Evolutionary conservation across 2,329 filamentous ascomycete species (phyloP).

Genomic region (Septoria petroselini): DNA sequence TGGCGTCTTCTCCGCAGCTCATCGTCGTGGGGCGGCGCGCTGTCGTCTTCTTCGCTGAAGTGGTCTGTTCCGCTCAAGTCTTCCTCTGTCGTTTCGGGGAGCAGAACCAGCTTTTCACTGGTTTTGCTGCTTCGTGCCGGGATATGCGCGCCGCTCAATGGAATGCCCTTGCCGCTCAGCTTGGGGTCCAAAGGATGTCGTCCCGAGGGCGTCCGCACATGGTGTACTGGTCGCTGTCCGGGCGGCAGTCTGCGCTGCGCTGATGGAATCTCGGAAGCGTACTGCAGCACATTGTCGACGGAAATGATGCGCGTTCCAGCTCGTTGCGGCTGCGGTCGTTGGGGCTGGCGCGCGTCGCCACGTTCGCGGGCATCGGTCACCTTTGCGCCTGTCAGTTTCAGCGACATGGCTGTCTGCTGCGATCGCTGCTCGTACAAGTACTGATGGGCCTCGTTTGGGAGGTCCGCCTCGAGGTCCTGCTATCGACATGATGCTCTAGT

Average conservation of each 20-base stretch:
- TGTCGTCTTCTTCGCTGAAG: constrained; percentile 53
- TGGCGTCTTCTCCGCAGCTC: constrained; percentile 63
- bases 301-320: constrained; percentile 67
- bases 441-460: constrained; percentile 25
- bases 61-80: constrained; percentile 51
- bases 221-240: constrained; percentile 49
- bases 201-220: constrained; percentile 50
- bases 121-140: constrained; percentile 89
- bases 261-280: constrained; percentile 91
- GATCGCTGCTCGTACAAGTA: constrained; percentile 19
- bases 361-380: constrained; percentile 28
- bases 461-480: constrained; percentile 18
- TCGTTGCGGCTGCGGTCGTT: constrained; percentile 26
- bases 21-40: constrained; percentile 63
- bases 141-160: constrained; percentile 49
- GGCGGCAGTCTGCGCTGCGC: constrained; percentile 79
- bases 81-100: constrained; percentile 72
- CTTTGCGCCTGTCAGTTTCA: constrained; percentile 21
- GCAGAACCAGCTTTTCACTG: constrained; percentile 91
- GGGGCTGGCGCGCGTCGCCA: constrained; percentile 16
- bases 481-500: constrained; percentile 17
- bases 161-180: constrained; percentile 53
- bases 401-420: constrained; percentile 16
- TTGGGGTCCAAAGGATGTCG: constrained; percentile 54
- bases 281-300: constrained; percentile 92